Base-by-base conservation (phyloP, 768 basidiomycete genomes). In the Collybia sp. region DNA sequence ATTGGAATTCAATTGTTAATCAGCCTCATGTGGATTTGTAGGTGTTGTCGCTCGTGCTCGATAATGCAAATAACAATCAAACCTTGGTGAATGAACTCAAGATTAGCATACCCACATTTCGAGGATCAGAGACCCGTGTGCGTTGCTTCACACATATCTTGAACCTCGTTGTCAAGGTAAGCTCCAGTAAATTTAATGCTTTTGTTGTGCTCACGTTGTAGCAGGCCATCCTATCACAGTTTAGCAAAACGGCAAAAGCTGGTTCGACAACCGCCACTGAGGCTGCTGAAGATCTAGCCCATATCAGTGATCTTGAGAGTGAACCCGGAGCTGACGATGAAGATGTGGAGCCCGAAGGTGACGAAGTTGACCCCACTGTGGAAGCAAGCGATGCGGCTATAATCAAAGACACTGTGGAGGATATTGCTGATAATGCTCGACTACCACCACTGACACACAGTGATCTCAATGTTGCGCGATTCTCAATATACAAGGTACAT, bases 201-300 rank as follows among this genome's bases (percentile, higher is more conserved):
- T 3, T 44, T 30, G 6, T 35, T 19, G 25, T 13, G 41, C 18
- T 38, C 20, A 42, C 30, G 19, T 18, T n/a, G 17, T 12, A 34
- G 3, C 38, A 62, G 60, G 59, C 58, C 12, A 54, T 60, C 18
- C 40, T 62, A 16, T 54, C 51, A 1, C 48, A 38, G 20, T 58
- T 58, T 40, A 46, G n/a, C 36, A 41, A 51, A 16, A 41, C 31
- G n/a, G 30, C 20, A 3, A 36, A 38, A 12, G 45, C 13, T 25
- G 30, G 6, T 30, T 35, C 31, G 31, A 16, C 36, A 12, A 25
- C 15, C 31, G 48, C 45, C 15, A 38, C 45, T 38, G 18, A 30
- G 18, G 33, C 33, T 11, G 46, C 15, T 11, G 48, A 49, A 6
- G 33, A n/a, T 30, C n/a, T 18, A 3, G 35, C 13, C n/a, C 10